These are phyloP conservation scores for Groenewaldozyma sp. DNA, from an alignment of 1,139 yeast species.

Conservation along the genomic window DNA sequence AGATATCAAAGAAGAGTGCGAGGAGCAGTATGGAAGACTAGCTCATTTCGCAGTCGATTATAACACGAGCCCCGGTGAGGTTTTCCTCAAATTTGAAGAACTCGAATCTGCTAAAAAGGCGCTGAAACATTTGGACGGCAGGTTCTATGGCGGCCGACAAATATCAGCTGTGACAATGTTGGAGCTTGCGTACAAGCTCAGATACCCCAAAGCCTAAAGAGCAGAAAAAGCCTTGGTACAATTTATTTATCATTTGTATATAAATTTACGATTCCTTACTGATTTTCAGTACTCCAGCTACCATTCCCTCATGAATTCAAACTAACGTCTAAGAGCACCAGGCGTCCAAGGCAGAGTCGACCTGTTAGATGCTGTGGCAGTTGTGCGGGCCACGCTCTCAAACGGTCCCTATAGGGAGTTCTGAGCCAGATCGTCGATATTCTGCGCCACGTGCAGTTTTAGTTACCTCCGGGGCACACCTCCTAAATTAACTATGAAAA, in stretches of 20 bases:
- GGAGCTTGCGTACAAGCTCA: slow-evolving; percentile 28
- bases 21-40: slow-evolving; percentile 31
- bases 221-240: neutral
- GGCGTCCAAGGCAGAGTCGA: too few relatives aligned
- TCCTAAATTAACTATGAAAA: too few relatives aligned
- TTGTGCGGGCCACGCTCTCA: too few relatives aligned
- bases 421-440: too few relatives aligned
- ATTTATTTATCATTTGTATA: neutral
- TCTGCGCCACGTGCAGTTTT: too few relatives aligned
- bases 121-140: slow-evolving; percentile 28
- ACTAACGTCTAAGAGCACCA: too few relatives aligned
- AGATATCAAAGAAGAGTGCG: slow-evolving; percentile 32
- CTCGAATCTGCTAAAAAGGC: slow-evolving; percentile 27
- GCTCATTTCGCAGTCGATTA: slow-evolving; percentile 28
- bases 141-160: slow-evolving; percentile 31
- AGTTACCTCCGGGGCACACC: too few relatives aligned
- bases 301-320: too few relatives aligned
- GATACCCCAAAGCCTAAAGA: slow-evolving; percentile 10
- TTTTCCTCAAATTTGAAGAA: slow-evolving; percentile 28
- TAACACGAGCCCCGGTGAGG: slow-evolving; percentile 25
- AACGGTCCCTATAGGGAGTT: too few relatives aligned
- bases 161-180: slow-evolving; percentile 27
- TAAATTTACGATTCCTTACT: neutral
- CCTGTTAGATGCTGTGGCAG: too few relatives aligned
- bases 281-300: neutral